Percentiles rank a stretch among this genome's conserved stretches.
Conservation (phyloP, 192 early-diverging fungal species). For the Coemansia sp. region DNA sequence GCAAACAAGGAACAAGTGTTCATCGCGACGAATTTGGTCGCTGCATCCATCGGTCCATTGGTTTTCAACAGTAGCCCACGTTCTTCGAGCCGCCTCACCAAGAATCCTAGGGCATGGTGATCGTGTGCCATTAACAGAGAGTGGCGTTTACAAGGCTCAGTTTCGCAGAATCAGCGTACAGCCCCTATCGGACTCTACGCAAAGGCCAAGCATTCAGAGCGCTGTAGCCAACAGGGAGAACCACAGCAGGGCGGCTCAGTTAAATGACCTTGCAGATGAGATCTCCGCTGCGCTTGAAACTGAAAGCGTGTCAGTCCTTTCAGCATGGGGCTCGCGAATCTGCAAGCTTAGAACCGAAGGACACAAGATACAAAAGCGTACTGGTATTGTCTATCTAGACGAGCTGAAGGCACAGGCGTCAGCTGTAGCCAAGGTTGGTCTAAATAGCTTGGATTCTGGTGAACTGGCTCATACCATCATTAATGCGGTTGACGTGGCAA, state of each 20-base stretch:
- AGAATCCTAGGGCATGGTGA: neutral
- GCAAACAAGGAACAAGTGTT: neutral
- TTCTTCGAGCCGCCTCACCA: neutral
- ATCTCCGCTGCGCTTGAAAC: conserved; percentile 8
- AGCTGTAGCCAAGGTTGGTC: conserved; percentile 1
- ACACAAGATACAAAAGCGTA: neutral
- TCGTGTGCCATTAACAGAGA: neutral
- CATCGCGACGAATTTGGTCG: neutral
- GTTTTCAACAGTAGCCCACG: neutral
- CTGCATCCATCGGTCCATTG: neutral
- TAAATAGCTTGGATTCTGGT: neutral
- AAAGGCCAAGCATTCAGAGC: conserved; percentile 2
- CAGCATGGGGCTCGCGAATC: conserved; percentile 29
- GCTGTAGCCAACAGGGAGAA: neutral
- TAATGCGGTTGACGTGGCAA: neutral
- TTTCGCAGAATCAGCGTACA: conserved; percentile 24
- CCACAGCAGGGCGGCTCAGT: conserved; percentile 1
- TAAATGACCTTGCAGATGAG: conserved; percentile 28
- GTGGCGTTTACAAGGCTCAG: neutral
- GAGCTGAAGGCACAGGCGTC: conserved; percentile 13
- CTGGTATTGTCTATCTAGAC: conserved; percentile 25
- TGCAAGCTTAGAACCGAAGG: neutral
- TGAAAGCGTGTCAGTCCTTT: conserved; percentile 12
- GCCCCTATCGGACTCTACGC: conserved; percentile 7
- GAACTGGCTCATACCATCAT: neutral